Conservation (phyloP, 2,329 filamentous ascomycete genomes). For the Fusarium sacchari region DNA sequence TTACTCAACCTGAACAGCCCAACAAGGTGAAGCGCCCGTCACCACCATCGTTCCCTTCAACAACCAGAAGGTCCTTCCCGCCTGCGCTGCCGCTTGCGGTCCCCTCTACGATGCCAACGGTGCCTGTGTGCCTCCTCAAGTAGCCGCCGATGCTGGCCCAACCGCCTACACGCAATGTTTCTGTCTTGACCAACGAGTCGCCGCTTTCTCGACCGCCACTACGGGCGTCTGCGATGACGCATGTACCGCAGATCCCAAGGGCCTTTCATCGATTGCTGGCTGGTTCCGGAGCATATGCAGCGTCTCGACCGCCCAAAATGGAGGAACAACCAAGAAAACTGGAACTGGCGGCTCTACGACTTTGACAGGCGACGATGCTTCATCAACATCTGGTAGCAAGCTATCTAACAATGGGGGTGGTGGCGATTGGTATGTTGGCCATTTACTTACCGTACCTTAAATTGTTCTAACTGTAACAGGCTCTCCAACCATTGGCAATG, state of each 20-base stretch:
- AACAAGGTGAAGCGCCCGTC: constrained; percentile 30
- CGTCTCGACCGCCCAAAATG: constrained; percentile 47
- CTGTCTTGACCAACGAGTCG: constrained; percentile 71
- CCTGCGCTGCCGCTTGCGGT: constrained; percentile 69
- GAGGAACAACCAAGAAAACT: constrained; percentile 15
- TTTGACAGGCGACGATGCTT: constrained; percentile 15
- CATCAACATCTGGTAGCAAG: constrained; percentile 11
- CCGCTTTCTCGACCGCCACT: constrained; percentile 65
- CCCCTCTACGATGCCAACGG: constrained; percentile 75
- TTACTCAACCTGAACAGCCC: constrained; percentile 4
- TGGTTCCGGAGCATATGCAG: constrained; percentile 79
- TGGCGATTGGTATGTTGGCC: constrained; percentile 58
- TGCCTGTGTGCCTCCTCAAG: constrained; percentile 72
- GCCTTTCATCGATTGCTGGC: constrained; percentile 66
- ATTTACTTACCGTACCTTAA: not conserved
- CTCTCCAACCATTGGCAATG: constrained; percentile 77
- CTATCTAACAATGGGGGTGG: constrained; percentile 41
- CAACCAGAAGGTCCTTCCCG: constrained; percentile 60
- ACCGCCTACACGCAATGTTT: constrained; percentile 75
- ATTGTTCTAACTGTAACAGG: constrained; percentile 56
- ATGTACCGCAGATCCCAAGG: constrained; percentile 58
- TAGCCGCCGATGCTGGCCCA: constrained; percentile 56
- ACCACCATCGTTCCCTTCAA: constrained; percentile 68
- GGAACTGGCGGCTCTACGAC: constrained; percentile 21
- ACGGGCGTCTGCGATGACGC: constrained; percentile 69